Evolutionary conservation across 108 stramenopile species (phyloP).

Genomic region (Fragilariopsis cylindrus): DNA sequence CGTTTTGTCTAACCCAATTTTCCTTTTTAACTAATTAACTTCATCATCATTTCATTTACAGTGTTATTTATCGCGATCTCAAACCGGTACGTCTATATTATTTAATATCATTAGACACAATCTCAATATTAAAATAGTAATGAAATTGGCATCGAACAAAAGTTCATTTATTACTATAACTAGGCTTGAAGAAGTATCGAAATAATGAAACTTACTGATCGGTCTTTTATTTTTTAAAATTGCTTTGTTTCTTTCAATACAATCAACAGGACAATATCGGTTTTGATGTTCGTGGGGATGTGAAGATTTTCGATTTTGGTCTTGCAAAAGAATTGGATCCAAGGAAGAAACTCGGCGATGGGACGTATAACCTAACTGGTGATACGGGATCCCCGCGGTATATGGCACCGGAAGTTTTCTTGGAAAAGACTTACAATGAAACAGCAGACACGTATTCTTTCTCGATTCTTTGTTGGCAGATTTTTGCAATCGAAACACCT

Average conservation of each 20-base stretch:
- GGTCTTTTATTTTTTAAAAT: background rate
- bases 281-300: constrained; percentile 55
- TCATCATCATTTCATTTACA: constrained; percentile 8
- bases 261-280: constrained; percentile 46
- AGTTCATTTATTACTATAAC: too few relatives aligned
- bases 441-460: constrained; percentile 88
- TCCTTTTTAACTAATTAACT: constrained; percentile 4
- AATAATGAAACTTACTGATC: background rate
- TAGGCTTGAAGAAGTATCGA: too few relatives aligned
- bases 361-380: constrained; percentile 70
- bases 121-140: too few relatives aligned
- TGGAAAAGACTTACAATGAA: constrained; percentile 82
- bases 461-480: constrained; percentile 81
- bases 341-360: constrained; percentile 34
- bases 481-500: constrained; percentile 67
- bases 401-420: constrained; percentile 83
- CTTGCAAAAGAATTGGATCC: constrained; percentile 63
- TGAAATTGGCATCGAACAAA: too few relatives aligned
- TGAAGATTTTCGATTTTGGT: constrained; percentile 75
- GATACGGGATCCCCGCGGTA: constrained; percentile 75
- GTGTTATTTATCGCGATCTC: constrained; percentile 78
- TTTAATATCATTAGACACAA: background rate
- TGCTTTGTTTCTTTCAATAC: background rate
- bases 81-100: constrained; percentile 30
- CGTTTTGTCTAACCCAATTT: background rate